Base-by-base conservation (phyloP, 768 basidiomycete genomes). In the Leccinum boreale region DNA sequence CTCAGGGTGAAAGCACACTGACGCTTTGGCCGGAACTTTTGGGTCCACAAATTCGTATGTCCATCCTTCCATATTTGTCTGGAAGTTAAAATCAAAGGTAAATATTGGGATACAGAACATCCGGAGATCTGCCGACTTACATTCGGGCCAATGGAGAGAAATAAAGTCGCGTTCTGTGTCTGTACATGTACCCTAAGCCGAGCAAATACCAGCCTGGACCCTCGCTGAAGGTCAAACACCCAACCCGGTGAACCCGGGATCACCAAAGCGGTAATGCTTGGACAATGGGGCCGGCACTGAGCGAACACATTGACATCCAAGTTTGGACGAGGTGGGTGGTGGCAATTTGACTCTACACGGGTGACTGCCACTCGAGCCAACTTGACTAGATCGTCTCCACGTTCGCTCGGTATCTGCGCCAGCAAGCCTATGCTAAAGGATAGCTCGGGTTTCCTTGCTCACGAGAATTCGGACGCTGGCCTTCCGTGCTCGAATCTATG, bases 1-100 rank as follows among this genome's bases (percentile, higher is more conserved):
- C 6, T 23, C 36, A 8, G 19, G 6, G 5, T 24, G 48, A 21
- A 61, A 56, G 59, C 52, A 36, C 8, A 2, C 17, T 11, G 14
- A 12, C 33, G 58, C 53, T 56, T 56, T 55, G 59, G 12, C 50
- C 59, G 12, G 14, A 28, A 12, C 3, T 28, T 26, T 29, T 55
- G 12, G 1, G 23, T 21, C 35, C 10, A n/a, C 31, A 3, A 1
- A 21, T 11, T 29, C 29, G 29, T 29, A 26, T 29, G 29, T 29
- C 29, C 29, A 29, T 29, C 29, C 29, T 29, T 29, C 29, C 29
- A 29, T 11, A 29, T 29, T 29, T 29, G 29, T 29, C 29, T 29
- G 29, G 10, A 29, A 29, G 29, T 1, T 29, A 1, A 29, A 29
- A 29, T 29, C 29, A 29, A 29, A 29, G 10, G 29, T 11, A 29